Base-by-base conservation (phyloP, 768 basidiomycete species). In the Hydnomerulius pinastri region DNA sequence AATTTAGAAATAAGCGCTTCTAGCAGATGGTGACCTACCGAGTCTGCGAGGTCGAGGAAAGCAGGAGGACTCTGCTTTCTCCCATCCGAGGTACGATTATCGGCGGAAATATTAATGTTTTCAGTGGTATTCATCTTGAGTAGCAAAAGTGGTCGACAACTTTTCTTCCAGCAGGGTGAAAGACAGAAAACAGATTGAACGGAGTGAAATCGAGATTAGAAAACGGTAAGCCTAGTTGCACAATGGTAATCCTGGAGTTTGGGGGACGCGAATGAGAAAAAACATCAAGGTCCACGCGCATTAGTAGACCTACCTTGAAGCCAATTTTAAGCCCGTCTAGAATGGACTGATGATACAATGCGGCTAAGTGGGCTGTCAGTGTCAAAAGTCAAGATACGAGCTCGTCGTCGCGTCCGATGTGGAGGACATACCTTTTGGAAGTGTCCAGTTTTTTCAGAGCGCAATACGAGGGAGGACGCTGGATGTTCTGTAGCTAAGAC, bases 1-100 rank as follows among this genome's bases (percentile, higher is more conserved):
- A 45, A 37, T 55, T 53, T 39, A 46, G 37, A 42, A 43, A 48
- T 30, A 33, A 33, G 46, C 50, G 50, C 49, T 46, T 37, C 6
- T 6, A 47, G 54, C 52, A 52, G 37, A 49, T 43, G 47, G 35
- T 48, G n/a, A 81, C 90, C 63, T 68, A 93, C 92, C 60, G 92
- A 92, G 74, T 94, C 92, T 52, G 92, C 92, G 62, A 94, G 84
- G 77, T 94, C 92, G 73, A 94, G 78, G 73, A 94, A 94, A 50
- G 92, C 92, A 56, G 92, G 90, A 17, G 92, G 91, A 71, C 87
- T 92, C 63, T 88, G 87, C 76, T 89, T 91, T 68, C 85, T 77
- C 58, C 82, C 86, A 65, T 85, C 86, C 45, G 80, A 74, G 68
- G 81, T 63, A 67, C 74, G 79, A 83, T 81, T 80, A 85, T 87